Conservation (phyloP, 2,329 filamentous ascomycete genomes). For the Davidsoniella eucalypti region DNA sequence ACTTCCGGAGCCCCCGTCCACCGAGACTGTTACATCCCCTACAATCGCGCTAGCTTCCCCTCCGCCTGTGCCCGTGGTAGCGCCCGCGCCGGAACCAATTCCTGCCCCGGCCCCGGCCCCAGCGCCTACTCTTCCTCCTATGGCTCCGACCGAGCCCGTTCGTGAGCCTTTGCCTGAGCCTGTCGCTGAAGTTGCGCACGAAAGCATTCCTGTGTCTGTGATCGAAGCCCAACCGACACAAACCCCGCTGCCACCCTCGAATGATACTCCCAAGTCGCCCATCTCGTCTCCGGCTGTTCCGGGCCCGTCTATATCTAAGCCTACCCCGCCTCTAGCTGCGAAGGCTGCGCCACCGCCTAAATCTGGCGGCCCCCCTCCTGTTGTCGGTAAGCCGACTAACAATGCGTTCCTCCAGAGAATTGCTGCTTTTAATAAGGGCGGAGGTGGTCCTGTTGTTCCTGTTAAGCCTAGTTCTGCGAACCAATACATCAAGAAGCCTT, state of each 20-base stretch:
- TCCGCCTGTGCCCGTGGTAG: slow-evolving; percentile 13
- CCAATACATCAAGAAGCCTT: slow-evolving; percentile 89
- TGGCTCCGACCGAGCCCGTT: slow-evolving; percentile 15
- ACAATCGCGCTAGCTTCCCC: slow-evolving; percentile 13
- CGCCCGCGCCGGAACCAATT: background rate
- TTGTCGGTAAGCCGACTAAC: slow-evolving; percentile 52
- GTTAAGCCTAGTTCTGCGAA: slow-evolving; percentile 62
- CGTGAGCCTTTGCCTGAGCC: background rate
- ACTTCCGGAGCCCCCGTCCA: slow-evolving; percentile 15
- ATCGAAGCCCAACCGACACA: slow-evolving; percentile 16
- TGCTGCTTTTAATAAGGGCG: slow-evolving; percentile 86
- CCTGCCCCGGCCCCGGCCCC: background rate
- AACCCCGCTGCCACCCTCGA: slow-evolving; percentile 19
- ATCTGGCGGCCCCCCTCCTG: slow-evolving; percentile 45
- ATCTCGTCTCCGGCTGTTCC: slow-evolving; percentile 17
- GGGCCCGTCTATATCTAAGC: slow-evolving; percentile 19
- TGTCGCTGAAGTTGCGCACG: slow-evolving; percentile 5
- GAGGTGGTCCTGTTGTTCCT: slow-evolving; percentile 72
- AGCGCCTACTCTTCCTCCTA: slow-evolving; percentile 17
- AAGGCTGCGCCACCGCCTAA: slow-evolving; percentile 20
- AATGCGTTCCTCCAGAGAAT: slow-evolving; percentile 90
- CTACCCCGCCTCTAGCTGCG: slow-evolving; percentile 23
- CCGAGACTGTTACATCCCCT: slow-evolving; percentile 8
- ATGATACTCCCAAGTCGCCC: slow-evolving; percentile 16
- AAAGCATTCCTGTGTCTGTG: background rate